Evolutionary conservation across 257 asterid genomes (phyloP).

Genomic region (Lavandula angustifolia): DNA sequence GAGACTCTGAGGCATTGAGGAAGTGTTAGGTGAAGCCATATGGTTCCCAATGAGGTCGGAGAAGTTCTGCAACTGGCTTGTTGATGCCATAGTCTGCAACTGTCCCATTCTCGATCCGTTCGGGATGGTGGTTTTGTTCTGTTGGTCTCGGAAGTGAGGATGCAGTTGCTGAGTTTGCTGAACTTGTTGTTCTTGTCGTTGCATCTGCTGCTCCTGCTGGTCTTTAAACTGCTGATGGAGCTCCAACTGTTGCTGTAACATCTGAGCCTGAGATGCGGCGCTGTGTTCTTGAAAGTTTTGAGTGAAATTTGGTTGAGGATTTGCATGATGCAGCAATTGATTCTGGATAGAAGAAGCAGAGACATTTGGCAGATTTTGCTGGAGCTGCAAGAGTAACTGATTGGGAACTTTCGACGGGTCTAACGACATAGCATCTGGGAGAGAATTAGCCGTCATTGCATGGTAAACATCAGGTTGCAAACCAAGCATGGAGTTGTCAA

Average conservation of each 20-base stretch:
- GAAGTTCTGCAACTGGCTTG: constrained; percentile 61
- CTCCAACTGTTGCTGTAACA: constrained; percentile 73
- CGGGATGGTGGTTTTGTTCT: constrained; percentile 37
- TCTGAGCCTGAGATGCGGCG: constrained; percentile 67
- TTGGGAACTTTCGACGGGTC: constrained; percentile 62
- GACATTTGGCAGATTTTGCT: constrained; percentile 49
- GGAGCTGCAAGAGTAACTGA: constrained; percentile 65
- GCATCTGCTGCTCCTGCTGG: constrained; percentile 45
- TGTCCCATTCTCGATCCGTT: constrained; percentile 47
- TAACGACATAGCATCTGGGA: constrained; percentile 50
- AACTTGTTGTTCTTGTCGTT: constrained; percentile 39
- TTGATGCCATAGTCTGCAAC: constrained; percentile 47
- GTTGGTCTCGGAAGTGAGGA: constrained; percentile 54
- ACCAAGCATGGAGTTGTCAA: constrained; percentile 64
- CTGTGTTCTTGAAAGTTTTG: constrained; percentile 63
- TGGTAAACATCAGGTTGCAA: constrained; percentile 82
- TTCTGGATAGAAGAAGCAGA: constrained; percentile 61
- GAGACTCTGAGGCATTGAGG: constrained; percentile 60
- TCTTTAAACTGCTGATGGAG: constrained; percentile 50
- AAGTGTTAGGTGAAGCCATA: constrained; percentile 42
- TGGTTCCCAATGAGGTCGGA: constrained; percentile 59
- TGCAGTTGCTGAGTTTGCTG: constrained; percentile 50
- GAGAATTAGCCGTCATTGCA: constrained; percentile 60
- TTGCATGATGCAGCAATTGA: constrained; percentile 62
- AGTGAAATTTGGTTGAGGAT: constrained; percentile 52